phyloP scores from a whole-genome alignment of 1,284 basidiomycete genomes.

The Fomitopsis pinicola region DNA sequence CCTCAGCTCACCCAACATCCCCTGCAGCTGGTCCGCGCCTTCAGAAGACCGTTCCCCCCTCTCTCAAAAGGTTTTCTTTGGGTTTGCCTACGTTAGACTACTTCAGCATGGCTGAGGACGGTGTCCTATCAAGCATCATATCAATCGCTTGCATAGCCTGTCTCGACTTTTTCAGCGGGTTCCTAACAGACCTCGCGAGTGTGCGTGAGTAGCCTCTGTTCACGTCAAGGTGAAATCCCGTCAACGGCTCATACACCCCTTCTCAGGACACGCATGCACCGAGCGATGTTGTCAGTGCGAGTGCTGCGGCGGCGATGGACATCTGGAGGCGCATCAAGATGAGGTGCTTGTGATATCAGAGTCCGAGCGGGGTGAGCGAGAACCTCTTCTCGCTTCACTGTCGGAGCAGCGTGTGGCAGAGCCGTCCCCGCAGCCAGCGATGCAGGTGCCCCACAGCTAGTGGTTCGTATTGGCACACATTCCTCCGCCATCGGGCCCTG shows the following conservation, averaged over 20 bases:
- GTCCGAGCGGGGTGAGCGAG: too few species aligned
- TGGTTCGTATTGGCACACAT: too few species aligned
- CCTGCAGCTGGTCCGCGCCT: not conserved
- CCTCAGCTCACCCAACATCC: conserved; percentile 20
- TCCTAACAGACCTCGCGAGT: conserved; percentile 1
- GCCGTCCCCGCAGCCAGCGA: not conserved
- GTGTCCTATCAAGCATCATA: not conserved
- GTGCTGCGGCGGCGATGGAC: too few species aligned
- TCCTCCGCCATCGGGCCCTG: not conserved
- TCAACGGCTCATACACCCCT: not conserved
- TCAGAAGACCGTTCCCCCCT: too few species aligned
- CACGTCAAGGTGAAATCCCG: too few species aligned
- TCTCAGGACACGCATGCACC: conserved; percentile 4
- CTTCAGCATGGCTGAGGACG: too few species aligned
- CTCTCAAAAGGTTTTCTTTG: too few species aligned
- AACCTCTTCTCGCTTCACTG: not conserved
- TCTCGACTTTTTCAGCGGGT: not conserved
- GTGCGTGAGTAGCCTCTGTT: conserved; percentile 2
- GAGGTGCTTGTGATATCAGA: not conserved
- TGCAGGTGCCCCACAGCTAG: not conserved
- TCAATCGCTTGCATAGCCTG: conserved; percentile 3
- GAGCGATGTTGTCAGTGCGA: not conserved
- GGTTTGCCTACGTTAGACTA: too few species aligned
- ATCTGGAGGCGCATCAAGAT: not conserved
- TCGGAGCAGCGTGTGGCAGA: not conserved